These are phyloP conservation scores for Mycena polygramma DNA, from an alignment of 768 basidiomycete genomes.

Conservation along the genomic window DNA sequence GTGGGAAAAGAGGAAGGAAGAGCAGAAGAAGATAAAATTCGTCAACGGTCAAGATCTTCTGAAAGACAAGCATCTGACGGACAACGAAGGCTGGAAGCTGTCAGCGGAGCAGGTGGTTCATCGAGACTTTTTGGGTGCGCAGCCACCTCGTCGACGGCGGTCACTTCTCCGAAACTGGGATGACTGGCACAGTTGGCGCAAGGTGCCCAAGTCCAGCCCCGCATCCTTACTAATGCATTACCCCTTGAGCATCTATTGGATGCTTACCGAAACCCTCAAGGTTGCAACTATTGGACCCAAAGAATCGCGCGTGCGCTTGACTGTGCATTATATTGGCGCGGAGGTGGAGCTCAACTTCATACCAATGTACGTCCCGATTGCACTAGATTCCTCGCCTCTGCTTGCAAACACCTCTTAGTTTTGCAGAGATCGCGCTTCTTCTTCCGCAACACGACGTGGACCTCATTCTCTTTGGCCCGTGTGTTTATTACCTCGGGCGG, in stretches of 20 bases:
- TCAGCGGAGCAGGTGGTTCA: not conserved
- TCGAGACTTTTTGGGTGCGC: not conserved
- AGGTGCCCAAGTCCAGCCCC: conserved; percentile 10
- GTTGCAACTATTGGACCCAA: not conserved
- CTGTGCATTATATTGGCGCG: conserved; percentile 15
- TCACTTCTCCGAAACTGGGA: not conserved
- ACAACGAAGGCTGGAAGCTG: not conserved
- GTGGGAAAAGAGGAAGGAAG: not conserved
- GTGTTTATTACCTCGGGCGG: not conserved
- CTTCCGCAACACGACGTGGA: conserved; percentile 10
- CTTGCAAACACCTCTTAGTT: no score
- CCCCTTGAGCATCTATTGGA: conserved; percentile 16
- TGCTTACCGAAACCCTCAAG: conserved; percentile 1
- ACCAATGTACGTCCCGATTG: not conserved
- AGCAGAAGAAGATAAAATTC: not conserved
- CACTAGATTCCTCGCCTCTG: no score
- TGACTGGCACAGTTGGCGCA: conserved; percentile 16
- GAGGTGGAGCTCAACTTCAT: conserved; percentile 18
- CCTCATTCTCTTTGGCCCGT: conserved; percentile 4
- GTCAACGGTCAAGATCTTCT: conserved; percentile 6
- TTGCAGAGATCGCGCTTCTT: not conserved
- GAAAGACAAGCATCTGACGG: not conserved
- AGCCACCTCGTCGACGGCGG: not conserved
- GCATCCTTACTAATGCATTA: conserved; percentile 13
- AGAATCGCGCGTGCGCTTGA: not conserved